Base-by-base conservation (phyloP, 2,329 filamentous ascomycete genomes). In the Aotearoamyces nothofagi region DNA sequence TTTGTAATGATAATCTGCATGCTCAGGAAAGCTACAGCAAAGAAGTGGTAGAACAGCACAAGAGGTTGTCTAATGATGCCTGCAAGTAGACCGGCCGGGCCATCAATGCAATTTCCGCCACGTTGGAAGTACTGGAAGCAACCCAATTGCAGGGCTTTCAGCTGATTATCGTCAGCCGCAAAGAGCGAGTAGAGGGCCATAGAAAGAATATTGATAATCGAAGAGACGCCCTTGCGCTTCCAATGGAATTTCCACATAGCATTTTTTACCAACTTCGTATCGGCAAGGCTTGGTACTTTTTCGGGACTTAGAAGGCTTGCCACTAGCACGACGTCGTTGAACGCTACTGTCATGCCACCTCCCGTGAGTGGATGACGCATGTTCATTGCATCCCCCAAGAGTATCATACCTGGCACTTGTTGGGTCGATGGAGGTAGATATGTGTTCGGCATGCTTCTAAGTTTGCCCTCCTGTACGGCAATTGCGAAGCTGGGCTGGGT, bases 341-440 rank as follows among this genome's bases (percentile, higher is more conserved):
- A 79, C 2, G 83, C 90, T 2, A 96, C 90, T 0, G 87, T 96
- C 90, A 98, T 98, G 43, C 90, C 90, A 40, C 90, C 90, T 30
- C 90, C 90, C 0, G 90, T 98, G 9, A 98, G 66, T 2, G 90
- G 90, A 56, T 98, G 90, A n/a, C 90, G 80, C 90, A 98, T 98
- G 60, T 98, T 98, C 66, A 92, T 77, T 9, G 90, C 87, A 51
- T 98, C 90, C 34, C 90, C 90, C 6, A 96, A 66, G 19, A 98
- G 61, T 27, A 93, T 64, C 35, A 93, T 57, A 4, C 82, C 82
- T 2, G 73, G 69, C 8, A 68, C 66, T 47, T 80, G 78, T 35
- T 78, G 79, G 24, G 55, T 57, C 1, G 72, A 67, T 0, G 90
- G 72, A 4, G 90, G 86, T 3, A 98, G 69, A 64, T 80, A 98